These are phyloP conservation scores for Pseudogymnoascus sp. DNA, from an alignment of 2,329 filamentous ascomycete species.

Conservation along the genomic window DNA sequence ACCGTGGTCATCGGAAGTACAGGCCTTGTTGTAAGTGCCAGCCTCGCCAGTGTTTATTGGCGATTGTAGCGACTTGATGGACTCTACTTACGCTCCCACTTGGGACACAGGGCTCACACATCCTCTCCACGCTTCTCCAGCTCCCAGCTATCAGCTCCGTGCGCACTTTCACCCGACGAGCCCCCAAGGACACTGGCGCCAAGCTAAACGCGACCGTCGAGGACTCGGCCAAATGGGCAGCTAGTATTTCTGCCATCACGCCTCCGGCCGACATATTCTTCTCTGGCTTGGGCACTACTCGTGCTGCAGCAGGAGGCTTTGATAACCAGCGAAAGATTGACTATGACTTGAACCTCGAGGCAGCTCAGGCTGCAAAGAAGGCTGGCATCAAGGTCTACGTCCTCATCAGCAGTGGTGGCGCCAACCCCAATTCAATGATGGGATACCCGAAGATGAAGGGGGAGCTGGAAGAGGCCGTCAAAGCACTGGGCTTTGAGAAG, in stretches of 20 bases:
- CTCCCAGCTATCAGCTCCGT: conserved; percentile 46
- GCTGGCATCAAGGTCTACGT: conserved; percentile 65
- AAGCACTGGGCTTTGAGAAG: conserved; percentile 66
- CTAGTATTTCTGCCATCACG: conserved; percentile 46
- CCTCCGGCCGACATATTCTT: conserved; percentile 60
- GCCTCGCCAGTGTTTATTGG: neutral
- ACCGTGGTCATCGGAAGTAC: conserved; percentile 39
- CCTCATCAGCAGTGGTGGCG: conserved; percentile 32
- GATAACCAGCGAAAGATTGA: conserved; percentile 82
- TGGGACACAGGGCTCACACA: conserved; percentile 52
- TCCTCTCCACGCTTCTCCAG: conserved; percentile 59
- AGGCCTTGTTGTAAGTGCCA: conserved; percentile 40
- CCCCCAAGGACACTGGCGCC: conserved; percentile 42
- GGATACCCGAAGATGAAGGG: conserved; percentile 70
- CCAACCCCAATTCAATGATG: conserved; percentile 46
- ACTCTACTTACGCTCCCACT: neutral
- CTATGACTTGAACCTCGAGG: conserved; percentile 73
- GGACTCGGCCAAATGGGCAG: conserved; percentile 64
- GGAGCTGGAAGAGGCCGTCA: conserved; percentile 74
- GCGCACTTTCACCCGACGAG: conserved; percentile 56
- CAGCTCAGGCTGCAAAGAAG: conserved; percentile 67
- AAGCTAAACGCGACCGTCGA: conserved; percentile 61
- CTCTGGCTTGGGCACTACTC: conserved; percentile 75
- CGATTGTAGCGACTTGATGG: neutral
- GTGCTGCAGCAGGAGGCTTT: conserved; percentile 64